Conservation (phyloP, 495 filamentous ascomycete species). For the Neurospora sp. region DNA sequence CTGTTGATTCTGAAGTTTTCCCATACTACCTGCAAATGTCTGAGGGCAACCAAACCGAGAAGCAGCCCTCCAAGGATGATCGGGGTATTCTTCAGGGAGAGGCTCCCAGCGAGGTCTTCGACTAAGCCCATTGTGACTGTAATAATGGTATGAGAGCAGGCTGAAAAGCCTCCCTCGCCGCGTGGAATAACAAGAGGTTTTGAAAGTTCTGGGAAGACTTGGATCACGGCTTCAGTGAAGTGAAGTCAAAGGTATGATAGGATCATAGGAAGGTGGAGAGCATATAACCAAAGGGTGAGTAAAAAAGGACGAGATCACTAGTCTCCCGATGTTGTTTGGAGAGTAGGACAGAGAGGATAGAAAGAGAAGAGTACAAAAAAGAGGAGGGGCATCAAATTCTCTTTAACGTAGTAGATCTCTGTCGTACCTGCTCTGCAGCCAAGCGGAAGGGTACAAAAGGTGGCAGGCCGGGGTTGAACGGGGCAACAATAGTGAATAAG, state of each 20-base stretch:
- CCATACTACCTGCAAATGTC: constrained; percentile 13
- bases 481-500: background rate
- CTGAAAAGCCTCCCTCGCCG: background rate
- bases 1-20: constrained; percentile 29
- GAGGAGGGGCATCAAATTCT: background rate
- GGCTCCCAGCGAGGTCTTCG: constrained; percentile 23
- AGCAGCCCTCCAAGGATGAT: constrained; percentile 17
- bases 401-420: background rate
- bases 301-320: background rate
- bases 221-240: background rate
- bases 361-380: background rate
- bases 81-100: constrained; percentile 23
- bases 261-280: background rate
- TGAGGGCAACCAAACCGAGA: constrained; percentile 16
- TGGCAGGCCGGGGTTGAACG: background rate
- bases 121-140: constrained; percentile 32
- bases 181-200: background rate
- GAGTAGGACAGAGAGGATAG: background rate
- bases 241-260: background rate
- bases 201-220: background rate
- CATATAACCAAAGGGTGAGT: background rate
- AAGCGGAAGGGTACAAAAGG: background rate
- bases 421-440: background rate
- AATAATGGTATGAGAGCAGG: background rate
- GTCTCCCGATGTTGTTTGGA: background rate